These are phyloP conservation scores for Aquilaria agallochum DNA, from an alignment of 441 rosid species.

Conservation along the genomic window DNA sequence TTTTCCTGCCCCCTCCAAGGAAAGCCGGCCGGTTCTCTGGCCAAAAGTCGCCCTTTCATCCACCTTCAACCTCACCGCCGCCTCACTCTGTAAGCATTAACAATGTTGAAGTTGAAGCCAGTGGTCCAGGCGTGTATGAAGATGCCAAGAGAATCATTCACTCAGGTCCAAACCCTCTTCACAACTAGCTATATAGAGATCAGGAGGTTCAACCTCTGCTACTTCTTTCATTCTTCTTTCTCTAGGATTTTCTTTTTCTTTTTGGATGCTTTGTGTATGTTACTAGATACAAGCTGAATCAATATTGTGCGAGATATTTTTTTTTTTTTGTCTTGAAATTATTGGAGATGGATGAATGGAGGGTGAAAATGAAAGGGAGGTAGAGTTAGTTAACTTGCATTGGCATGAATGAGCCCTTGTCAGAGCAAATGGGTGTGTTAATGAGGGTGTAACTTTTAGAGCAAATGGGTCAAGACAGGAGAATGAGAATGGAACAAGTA, in stretches of 20 bases:
- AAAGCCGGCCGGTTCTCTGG: slow-evolving; percentile 35
- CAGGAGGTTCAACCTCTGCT: not conserved
- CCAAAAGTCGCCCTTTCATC: slow-evolving; percentile 16
- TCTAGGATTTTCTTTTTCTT: not conserved
- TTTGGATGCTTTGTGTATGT: slow-evolving; percentile 14
- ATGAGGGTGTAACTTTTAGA: no score
- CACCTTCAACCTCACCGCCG: slow-evolving; percentile 22
- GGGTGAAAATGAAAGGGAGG: no score
- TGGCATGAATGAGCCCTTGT: no score
- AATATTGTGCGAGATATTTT: slow-evolving; percentile 16
- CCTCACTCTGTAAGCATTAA: slow-evolving; percentile 4
- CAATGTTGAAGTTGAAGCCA: slow-evolving; percentile 22
- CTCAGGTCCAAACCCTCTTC: slow-evolving; percentile 97
- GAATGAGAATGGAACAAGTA: slow-evolving; percentile 35
- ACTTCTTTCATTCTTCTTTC: not conserved
- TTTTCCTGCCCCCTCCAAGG: slow-evolving; percentile 32
- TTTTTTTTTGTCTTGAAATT: slow-evolving; percentile 10
- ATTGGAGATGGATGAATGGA: slow-evolving; percentile 5
- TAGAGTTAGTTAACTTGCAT: no score
- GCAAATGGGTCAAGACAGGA: slow-evolving; percentile 21
- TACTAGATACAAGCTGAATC: slow-evolving; percentile 9
- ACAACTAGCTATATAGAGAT: slow-evolving; percentile 45
- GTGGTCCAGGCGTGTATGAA: slow-evolving; percentile 47
- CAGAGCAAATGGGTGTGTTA: no score
- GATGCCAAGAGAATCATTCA: slow-evolving; percentile 81